These are phyloP conservation scores for Fusarium newnesense DNA, from an alignment of 2,329 filamentous ascomycete species.

Conservation along the genomic window DNA sequence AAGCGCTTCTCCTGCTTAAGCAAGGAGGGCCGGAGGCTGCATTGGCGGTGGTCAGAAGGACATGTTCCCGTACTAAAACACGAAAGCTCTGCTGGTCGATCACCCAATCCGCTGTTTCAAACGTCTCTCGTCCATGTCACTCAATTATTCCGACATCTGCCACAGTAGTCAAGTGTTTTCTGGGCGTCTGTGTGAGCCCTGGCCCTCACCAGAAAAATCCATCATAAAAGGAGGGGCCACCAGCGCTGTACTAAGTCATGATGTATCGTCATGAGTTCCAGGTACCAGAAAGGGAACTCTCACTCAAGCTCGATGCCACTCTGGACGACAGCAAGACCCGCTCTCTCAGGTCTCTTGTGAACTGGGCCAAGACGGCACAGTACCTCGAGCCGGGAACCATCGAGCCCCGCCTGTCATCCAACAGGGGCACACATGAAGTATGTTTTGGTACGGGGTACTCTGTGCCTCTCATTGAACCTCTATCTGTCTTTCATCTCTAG, in stretches of 20 bases:
- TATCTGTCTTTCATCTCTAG: constrained; percentile 17
- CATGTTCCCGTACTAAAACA: constrained; percentile 11
- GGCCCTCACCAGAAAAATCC: constrained; percentile 18
- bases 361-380: constrained; percentile 21
- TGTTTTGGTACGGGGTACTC: constrained; percentile 29
- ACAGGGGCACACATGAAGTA: constrained; percentile 26
- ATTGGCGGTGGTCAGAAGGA: constrained; percentile 33
- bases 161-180: constrained; percentile 15
- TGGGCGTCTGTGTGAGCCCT: constrained; percentile 23
- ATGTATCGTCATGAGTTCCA: constrained; percentile 30
- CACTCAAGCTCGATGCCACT: constrained; percentile 5
- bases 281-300: constrained; percentile 30
- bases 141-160: constrained; percentile 20
- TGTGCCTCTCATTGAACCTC: constrained; percentile 11
- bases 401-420: constrained; percentile 26
- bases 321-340: constrained; percentile 11
- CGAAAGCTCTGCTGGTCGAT: constrained; percentile 1
- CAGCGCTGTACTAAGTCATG: constrained; percentile 21
- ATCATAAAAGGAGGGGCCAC: constrained; percentile 34
- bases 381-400: constrained; percentile 28
- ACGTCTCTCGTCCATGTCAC: neutral
- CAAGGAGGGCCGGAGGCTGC: constrained; percentile 13
- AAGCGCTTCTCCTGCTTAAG: constrained; percentile 1
- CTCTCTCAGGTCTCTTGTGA: constrained; percentile 21
- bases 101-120: constrained; percentile 27